These are phyloP conservation scores for Colletotrichum orbiculare DNA, from an alignment of 2,329 filamentous ascomycete genomes.

Conservation along the genomic window DNA sequence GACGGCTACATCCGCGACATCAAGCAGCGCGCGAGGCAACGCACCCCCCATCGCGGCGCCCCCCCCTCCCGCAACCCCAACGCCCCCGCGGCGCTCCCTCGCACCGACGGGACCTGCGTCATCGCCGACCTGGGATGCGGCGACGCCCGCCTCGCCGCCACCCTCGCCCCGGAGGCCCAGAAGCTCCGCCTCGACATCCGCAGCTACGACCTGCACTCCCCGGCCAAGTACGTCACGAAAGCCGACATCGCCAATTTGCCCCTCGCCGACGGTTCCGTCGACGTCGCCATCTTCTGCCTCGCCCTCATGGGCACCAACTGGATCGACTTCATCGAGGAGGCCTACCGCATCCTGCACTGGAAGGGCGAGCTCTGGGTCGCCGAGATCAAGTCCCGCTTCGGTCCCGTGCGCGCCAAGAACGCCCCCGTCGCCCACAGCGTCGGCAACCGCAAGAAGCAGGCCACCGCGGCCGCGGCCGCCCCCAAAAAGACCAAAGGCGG, in stretches of 20 bases:
- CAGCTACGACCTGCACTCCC: slow-evolving; percentile 88
- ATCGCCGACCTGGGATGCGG: slow-evolving; percentile 95
- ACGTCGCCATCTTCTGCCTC: slow-evolving; percentile 94
- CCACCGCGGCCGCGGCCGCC: slow-evolving; percentile 34
- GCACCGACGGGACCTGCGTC: slow-evolving; percentile 77
- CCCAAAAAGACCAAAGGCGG: slow-evolving; percentile 58
- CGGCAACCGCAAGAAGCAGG: slow-evolving; percentile 70
- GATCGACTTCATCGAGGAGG: slow-evolving; percentile 96
- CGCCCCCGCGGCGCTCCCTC: slow-evolving; percentile 68
- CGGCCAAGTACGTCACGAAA: slow-evolving; percentile 80
- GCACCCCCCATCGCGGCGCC: slow-evolving; percentile 40
- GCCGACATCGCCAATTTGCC: slow-evolving; percentile 91
- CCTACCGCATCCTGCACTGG: slow-evolving; percentile 89
- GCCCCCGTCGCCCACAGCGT: slow-evolving; percentile 74
- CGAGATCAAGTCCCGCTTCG: slow-evolving; percentile 95
- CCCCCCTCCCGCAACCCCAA: slow-evolving; percentile 36
- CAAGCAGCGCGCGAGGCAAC: slow-evolving; percentile 70
- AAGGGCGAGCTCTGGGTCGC: slow-evolving; percentile 97
- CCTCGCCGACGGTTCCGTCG: slow-evolving; percentile 77
- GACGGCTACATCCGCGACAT: slow-evolving; percentile 84
- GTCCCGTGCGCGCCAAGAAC: slow-evolving; percentile 52
- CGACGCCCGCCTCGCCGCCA: slow-evolving; percentile 82
- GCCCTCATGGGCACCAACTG: slow-evolving; percentile 99
- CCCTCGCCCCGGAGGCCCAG: slow-evolving; percentile 71
- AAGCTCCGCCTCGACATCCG: slow-evolving; percentile 79